phyloP scores from a whole-genome alignment of 805 yeast species.

The Metschnikowia borealis region DNA sequence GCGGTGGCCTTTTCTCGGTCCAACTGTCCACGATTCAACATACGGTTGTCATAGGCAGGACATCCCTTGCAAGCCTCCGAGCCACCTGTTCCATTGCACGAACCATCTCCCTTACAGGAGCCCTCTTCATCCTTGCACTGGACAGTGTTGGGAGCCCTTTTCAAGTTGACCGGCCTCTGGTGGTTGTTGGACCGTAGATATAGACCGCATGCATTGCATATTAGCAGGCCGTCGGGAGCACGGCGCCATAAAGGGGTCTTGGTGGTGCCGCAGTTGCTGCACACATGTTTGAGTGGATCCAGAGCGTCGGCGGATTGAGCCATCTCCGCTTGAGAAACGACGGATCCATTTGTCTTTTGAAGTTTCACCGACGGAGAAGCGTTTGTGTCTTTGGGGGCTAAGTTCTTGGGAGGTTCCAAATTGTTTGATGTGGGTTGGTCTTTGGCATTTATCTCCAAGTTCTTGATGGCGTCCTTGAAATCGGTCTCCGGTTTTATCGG shows the following conservation, averaged over 20 bases:
- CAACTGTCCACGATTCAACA: conserved; percentile 24
- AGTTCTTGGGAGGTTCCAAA: neutral
- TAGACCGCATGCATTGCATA: conserved; percentile 59
- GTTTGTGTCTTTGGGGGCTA: neutral
- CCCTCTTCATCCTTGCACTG: conserved; percentile 46
- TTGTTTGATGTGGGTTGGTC: neutral
- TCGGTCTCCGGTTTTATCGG: neutral
- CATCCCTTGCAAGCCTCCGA: conserved; percentile 75
- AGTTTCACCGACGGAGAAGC: neutral
- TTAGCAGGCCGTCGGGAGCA: conserved; percentile 51
- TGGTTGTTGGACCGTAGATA: conserved; percentile 57
- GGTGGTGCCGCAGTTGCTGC: conserved; percentile 53
- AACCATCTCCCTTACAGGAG: conserved; percentile 70
- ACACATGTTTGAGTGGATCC: conserved; percentile 16
- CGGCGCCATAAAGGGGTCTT: conserved; percentile 59
- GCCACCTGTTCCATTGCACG: conserved; percentile 88
- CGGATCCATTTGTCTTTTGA: neutral
- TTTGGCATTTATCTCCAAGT: neutral
- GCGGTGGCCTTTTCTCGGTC: neutral
- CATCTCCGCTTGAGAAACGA: neutral
- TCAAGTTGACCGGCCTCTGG: conserved; percentile 62
- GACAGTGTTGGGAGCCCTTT: conserved; percentile 52
- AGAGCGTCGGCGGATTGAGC: neutral
- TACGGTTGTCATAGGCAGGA: conserved; percentile 76
- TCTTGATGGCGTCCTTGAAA: neutral